phyloP scores from a whole-genome alignment of 352 stramenopile species.

The Aphanomyces stellatus region DNA sequence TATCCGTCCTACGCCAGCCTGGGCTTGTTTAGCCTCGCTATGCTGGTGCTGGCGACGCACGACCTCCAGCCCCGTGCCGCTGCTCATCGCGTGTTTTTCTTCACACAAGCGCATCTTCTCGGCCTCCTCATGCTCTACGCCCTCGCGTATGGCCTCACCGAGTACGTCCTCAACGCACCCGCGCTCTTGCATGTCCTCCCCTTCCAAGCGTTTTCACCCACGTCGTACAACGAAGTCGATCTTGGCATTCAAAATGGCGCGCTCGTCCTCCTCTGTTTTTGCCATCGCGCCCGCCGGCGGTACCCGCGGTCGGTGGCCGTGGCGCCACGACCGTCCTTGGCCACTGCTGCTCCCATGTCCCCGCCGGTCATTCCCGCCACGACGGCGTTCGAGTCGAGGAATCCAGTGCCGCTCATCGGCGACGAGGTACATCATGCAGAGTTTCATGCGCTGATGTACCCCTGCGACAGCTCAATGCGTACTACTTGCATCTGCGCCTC shows the following conservation, averaged over 20 bases:
- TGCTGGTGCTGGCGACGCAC: conserved; percentile 40
- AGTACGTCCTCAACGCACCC: conserved; percentile 66
- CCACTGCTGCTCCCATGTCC: background rate
- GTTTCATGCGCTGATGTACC: conserved; percentile 24
- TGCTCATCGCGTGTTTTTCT: background rate
- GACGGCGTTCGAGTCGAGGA: too few species aligned
- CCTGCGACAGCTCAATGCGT: conserved; percentile 46
- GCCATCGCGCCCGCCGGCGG: conserved; percentile 32
- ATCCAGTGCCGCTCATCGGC: background rate
- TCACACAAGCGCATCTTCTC: conserved; percentile 26
- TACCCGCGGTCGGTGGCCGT: conserved; percentile 46
- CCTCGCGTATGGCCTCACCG: conserved; percentile 38
- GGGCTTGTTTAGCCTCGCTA: conserved; percentile 45
- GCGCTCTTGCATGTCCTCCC: conserved; percentile 31
- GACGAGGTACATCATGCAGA: background rate
- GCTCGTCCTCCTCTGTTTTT: conserved; percentile 68
- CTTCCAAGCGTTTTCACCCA: too few species aligned
- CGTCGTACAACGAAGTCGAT: conserved; percentile 56
- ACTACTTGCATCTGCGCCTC: conserved; percentile 39
- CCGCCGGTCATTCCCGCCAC: background rate
- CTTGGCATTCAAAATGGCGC: conserved; percentile 66
- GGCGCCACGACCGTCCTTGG: background rate
- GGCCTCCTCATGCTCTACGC: conserved; percentile 57
- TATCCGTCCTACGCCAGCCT: conserved; percentile 74
- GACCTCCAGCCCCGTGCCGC: conserved; percentile 37